Evolutionary conservation across 2,329 filamentous ascomycete genomes (phyloP), one percentile per base, ranked within the genome.

Genomic region (Zymoseptoria crescenta): DNA sequence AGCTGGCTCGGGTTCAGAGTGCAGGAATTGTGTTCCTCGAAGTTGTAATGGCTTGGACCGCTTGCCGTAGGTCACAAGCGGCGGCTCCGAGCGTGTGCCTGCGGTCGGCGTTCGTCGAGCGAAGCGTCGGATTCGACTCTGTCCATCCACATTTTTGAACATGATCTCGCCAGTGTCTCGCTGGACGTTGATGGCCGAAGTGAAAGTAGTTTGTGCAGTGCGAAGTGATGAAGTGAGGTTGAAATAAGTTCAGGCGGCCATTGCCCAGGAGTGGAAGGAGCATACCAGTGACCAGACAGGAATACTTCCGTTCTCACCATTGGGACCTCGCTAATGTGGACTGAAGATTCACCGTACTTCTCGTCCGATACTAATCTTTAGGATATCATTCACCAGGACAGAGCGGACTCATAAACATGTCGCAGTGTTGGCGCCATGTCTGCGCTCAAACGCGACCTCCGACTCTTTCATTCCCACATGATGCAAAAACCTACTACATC

Each of bases 1-100:
- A 1, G 67, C 30, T 28, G 62, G 63, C 56, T 64, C 62, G 16
- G 41, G 49, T 48, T 62, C 57, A 2, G 49, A 41, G 29, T 61
- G 61, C 21, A 60, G 24, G 57, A 64, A 64, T 10, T 57, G 60
- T 48, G 53, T 60, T 9, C 57, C 57, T 50, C 54, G 63, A 45
- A 71, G 45, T 28, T 67, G 63, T 1, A 70, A 57, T 5, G 60
- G 63, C 16, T 58, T 63, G 28, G 50, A 58, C 10, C 58, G 58
- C 28, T 64, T 64, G 45, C 67, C 62, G 53, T 69, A 65, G 2
- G 65, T 68, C 28, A 63, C 61, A n/a, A 16, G 35, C 35, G 35
- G 35, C 35, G 35, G 35, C 10, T 45, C 35, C 13, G 35, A 45
- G 35, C 35, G 35, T 16, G 35, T 45, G 35, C 35, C 35, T 45